Evolutionary conservation across 345 rosid genomes (phyloP).

Genomic region (Syzygium grande): DNA sequence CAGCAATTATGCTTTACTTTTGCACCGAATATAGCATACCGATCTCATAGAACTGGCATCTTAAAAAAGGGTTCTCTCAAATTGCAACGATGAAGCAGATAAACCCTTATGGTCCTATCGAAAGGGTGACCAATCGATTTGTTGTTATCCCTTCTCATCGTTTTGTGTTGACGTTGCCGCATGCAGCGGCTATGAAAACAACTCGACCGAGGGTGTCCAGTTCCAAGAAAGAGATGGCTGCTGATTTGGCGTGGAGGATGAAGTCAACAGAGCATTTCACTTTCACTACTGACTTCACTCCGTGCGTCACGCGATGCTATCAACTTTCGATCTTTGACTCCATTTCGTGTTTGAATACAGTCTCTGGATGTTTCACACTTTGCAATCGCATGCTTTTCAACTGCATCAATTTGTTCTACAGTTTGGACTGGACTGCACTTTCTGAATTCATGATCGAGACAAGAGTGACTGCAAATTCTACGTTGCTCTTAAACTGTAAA

Average conservation of each 20-base stretch:
- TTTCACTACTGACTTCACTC: not conserved
- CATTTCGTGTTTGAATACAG: no score
- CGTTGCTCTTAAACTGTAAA: not conserved
- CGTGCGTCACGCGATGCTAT: not conserved
- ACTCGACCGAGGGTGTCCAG: not conserved
- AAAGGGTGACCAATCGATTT: not conserved
- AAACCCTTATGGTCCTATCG: not conserved
- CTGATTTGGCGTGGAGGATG: not conserved
- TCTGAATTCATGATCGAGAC: not conserved
- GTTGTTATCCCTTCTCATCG: no score
- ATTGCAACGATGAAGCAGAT: not conserved
- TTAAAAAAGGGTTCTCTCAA: not conserved
- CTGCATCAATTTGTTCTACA: not conserved
- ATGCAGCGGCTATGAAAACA: no score
- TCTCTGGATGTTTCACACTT: not conserved
- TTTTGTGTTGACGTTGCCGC: no score
- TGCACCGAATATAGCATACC: no score
- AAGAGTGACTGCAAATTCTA: not conserved
- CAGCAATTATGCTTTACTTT: no score
- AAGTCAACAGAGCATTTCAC: not conserved
- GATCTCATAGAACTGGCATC: not conserved
- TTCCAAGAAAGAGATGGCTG: not conserved
- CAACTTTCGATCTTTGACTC: not conserved
- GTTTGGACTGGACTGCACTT: not conserved
- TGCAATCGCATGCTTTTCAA: not conserved